These are phyloP conservation scores for Lactifluus rugatus DNA, from an alignment of 768 basidiomycete genomes.

Conservation along the genomic window DNA sequence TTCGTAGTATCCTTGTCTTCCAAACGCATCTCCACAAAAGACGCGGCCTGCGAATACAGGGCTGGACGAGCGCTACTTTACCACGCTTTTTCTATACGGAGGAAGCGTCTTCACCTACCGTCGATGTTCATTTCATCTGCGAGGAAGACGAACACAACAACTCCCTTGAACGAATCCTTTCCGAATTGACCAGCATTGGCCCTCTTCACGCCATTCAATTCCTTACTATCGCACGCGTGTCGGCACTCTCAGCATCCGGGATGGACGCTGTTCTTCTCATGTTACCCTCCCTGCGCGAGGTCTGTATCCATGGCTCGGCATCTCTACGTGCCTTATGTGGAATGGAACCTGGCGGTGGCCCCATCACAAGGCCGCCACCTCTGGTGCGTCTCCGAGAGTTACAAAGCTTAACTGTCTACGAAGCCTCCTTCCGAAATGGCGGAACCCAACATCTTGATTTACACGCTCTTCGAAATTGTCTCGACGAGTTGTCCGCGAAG, in stretches of 20 bases:
- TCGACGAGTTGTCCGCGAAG: not conserved
- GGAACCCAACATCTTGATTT: slow-evolving; percentile 3
- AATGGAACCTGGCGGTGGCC: not conserved
- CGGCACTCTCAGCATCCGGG: slow-evolving; percentile 1
- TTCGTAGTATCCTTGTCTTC: slow-evolving; percentile 12
- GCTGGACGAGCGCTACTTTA: slow-evolving; percentile 6
- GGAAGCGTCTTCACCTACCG: slow-evolving; percentile 1
- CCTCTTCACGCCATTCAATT: slow-evolving; percentile 14
- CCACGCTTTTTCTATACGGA: slow-evolving; percentile 13
- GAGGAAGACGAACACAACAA: slow-evolving; percentile 13
- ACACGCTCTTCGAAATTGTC: slow-evolving; percentile 8
- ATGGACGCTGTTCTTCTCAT: slow-evolving; percentile 9
- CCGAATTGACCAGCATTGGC: slow-evolving; percentile 7
- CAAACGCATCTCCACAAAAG: slow-evolving; percentile 5
- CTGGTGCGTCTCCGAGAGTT: slow-evolving; percentile 6
- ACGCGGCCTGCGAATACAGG: slow-evolving; percentile 12
- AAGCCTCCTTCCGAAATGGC: slow-evolving; percentile 12
- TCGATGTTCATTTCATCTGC: slow-evolving; percentile 17
- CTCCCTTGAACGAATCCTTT: slow-evolving; percentile 10
- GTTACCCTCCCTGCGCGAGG: slow-evolving; percentile 13
- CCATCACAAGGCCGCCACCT: slow-evolving; percentile 3
- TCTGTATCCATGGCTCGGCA: slow-evolving; percentile 18
- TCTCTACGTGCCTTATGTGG: slow-evolving; percentile 16
- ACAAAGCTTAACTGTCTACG: slow-evolving; percentile 12
- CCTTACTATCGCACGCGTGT: slow-evolving; percentile 17